Evolutionary conservation across 1,139 yeast species (phyloP).

Genomic region (Diutina pseudorugosa): DNA sequence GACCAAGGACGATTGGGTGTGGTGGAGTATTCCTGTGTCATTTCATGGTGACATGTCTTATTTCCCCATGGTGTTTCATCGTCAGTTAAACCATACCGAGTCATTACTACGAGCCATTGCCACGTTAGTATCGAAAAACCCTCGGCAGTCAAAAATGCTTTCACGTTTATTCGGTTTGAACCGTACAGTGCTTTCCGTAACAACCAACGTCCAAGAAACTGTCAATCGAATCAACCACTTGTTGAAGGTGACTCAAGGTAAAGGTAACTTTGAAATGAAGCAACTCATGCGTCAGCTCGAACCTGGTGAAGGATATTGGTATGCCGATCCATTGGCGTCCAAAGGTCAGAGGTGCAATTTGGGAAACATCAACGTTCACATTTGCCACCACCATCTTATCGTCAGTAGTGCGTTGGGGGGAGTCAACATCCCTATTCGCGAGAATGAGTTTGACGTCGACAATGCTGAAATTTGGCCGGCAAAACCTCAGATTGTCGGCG

Average conservation of each 20-base stretch:
- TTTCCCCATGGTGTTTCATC: not conserved
- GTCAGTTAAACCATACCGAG: not conserved
- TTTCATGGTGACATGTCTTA: not conserved
- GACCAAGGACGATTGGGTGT: not conserved
- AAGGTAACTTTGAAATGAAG: not conserved
- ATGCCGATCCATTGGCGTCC: not conserved
- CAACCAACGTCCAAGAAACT: not conserved
- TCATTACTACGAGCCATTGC: not conserved
- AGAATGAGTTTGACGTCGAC: not conserved
- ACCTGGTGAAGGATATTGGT: not conserved
- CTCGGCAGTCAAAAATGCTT: not conserved
- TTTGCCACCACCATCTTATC: not conserved
- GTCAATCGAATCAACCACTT: not conserved
- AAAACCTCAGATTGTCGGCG: not conserved
- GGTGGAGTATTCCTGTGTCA: not conserved
- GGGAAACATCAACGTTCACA: not conserved
- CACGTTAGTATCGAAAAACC: not conserved
- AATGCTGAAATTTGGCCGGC: not conserved
- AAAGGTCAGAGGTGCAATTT: not conserved
- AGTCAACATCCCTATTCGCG: not conserved
- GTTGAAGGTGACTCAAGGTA: not conserved
- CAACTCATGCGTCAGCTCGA: not conserved
- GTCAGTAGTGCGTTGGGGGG: not conserved
- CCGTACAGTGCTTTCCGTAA: not conserved
- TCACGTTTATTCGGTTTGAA: not conserved